phyloP scores from a whole-genome alignment of 2,329 filamentous ascomycete species.

The Geoglossum cookeanum region DNA sequence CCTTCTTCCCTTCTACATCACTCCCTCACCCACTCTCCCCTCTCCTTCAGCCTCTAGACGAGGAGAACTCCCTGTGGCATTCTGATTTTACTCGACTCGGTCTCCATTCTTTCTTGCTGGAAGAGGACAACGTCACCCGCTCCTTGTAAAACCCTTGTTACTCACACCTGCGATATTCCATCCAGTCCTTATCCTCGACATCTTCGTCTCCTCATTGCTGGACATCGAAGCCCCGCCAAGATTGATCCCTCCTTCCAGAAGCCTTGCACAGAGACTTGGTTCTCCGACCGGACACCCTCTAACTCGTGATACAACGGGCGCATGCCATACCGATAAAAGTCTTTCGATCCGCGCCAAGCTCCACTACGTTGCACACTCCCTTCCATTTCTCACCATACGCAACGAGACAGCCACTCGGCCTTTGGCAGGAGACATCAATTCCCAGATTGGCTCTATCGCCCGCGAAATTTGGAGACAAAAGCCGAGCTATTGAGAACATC shows the following conservation, averaged over 20 bases:
- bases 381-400: not conserved
- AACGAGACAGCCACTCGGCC: not conserved
- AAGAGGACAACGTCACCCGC: slow-evolving; percentile 7
- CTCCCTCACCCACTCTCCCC: slow-evolving; percentile 6
- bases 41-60: slow-evolving; percentile 2
- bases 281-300: not conserved
- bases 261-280: not conserved
- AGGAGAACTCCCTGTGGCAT: not conserved
- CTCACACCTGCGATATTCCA: slow-evolving; percentile 7
- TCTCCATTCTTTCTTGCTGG: slow-evolving; percentile 11
- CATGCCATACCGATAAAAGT: not conserved
- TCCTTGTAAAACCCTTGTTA: slow-evolving; percentile 5
- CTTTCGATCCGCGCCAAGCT: not conserved
- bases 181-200: slow-evolving; percentile 2
- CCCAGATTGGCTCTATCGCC: not conserved
- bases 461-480: not conserved
- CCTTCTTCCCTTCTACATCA: slow-evolving; percentile 10
- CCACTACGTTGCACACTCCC: not conserved
- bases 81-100: slow-evolving; percentile 1
- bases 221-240: not conserved
- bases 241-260: not conserved
- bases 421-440: not conserved
- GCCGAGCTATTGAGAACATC: not conserved
- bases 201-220: not conserved
- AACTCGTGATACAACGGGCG: not conserved